Conservation (phyloP, 306 rosid genomes). For the Medicago arabica region DNA sequence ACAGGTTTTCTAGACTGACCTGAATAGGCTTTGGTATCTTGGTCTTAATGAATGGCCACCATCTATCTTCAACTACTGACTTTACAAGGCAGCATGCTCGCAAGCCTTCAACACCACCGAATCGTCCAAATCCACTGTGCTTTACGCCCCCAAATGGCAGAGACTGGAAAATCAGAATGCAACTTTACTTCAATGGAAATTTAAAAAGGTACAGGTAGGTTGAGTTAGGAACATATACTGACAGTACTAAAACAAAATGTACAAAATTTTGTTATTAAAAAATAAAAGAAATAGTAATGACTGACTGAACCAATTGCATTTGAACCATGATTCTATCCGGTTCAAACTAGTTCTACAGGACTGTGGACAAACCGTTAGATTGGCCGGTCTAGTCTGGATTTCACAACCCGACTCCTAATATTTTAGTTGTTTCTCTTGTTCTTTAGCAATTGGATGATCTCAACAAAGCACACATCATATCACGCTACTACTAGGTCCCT, state of each 20-base stretch:
- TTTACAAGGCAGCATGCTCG: slow-evolving; percentile 96
- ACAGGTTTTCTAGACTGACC: slow-evolving; percentile 60
- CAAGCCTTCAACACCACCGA: slow-evolving; percentile 90
- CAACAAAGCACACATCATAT: slow-evolving; percentile 3
- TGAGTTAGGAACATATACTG: too few species aligned
- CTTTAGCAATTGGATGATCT: too few species aligned
- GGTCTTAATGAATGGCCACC: slow-evolving; percentile 89
- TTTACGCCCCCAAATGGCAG: slow-evolving; percentile 96
- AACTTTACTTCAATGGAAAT: slow-evolving; percentile 40
- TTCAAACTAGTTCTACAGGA: too few species aligned
- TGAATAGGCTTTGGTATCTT: slow-evolving; percentile 86
- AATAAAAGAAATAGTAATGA: too few species aligned
- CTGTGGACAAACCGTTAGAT: too few species aligned
- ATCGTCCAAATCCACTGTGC: slow-evolving; percentile 96
- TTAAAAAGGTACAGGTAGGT: background rate
- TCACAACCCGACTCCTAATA: too few species aligned
- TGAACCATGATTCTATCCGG: too few species aligned
- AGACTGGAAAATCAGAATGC: slow-evolving; percentile 67
- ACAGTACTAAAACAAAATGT: too few species aligned
- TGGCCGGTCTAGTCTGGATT: too few species aligned
- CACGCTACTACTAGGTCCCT: slow-evolving; percentile 7
- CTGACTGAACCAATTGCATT: too few species aligned
- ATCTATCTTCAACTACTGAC: slow-evolving; percentile 93
- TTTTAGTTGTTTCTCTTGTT: too few species aligned
- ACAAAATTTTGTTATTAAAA: too few species aligned